Evolutionary conservation across 129 eudicot genomes (phyloP).

Genomic region (Artemisia argyi): DNA sequence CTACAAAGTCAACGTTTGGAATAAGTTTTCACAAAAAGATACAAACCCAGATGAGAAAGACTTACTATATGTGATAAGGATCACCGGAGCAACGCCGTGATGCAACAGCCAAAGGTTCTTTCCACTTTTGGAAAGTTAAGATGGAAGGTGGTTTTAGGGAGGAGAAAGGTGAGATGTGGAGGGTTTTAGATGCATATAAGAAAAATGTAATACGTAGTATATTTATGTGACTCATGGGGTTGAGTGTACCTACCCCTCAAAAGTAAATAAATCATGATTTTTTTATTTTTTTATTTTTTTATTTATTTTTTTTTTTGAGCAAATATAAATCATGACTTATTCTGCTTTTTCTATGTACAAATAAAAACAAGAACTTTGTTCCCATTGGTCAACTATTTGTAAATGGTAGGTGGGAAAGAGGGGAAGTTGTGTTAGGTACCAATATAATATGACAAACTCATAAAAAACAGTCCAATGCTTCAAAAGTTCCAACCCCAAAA

Average conservation of each 20-base stretch:
- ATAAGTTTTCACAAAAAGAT: background rate
- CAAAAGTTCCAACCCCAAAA: background rate
- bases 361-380: background rate
- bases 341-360: background rate
- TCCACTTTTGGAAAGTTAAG: conserved; percentile 14
- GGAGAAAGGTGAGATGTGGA: background rate
- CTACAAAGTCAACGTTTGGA: background rate
- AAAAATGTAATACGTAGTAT: background rate
- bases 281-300: no score
- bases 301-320: no score
- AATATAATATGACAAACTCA: background rate
- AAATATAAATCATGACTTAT: background rate
- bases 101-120: conserved; percentile 11
- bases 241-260: conserved; percentile 34
- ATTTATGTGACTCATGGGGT: conserved; percentile 16
- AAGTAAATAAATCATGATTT: background rate
- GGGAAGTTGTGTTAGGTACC: conserved; percentile 16
- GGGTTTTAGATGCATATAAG: background rate
- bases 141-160: conserved; percentile 21
- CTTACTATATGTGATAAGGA: conserved; percentile 22
- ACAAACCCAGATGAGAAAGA: conserved; percentile 20
- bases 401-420: conserved; percentile 16
- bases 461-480: no score
- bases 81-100: conserved; percentile 22
- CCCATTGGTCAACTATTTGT: conserved; percentile 16